Base-by-base conservation (phyloP, 176 grass and related monocot genomes). In the Oryza meridionalis region DNA sequence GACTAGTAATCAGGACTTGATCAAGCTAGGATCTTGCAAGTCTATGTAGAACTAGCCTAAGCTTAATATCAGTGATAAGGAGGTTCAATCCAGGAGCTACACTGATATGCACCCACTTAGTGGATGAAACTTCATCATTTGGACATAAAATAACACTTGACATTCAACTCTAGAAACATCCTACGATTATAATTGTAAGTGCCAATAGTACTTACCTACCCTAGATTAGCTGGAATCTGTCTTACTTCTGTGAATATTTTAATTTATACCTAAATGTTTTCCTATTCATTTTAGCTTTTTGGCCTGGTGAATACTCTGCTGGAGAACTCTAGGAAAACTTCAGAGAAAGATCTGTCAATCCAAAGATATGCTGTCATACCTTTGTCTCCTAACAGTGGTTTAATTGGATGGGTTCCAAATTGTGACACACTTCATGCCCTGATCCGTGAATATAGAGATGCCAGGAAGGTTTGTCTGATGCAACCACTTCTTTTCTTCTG, bases 361-460 rank as follows among this genome's bases (percentile, higher is more conserved):
- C 89, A 98, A 90, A 90, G 96, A 86, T 98, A 98, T 87, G 93
- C 93, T 72, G 96, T 98, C 49, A 95, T 98, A 88, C 96, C 96
- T 24, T 83, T 98, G 59, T 98, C 93, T 29, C 96, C 96, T 53
- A 98, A 98, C 84, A 98, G 96, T 70, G 96, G 96, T 42, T 95
- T 98, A 86, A 95, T 98, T 73, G 96, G 89, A 84, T 98, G 96
- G 96, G 96, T 98, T 75, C 89, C 96, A 75, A 89, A 98, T 25
- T 98, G 96, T 47, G 96, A 98, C 70, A 98, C 96, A 13, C 85
- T 98, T 53, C 96, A 98, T 87, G 85, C 89, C 64, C 87, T 98
- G 73, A 98, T 98, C 75, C 88, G 93, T 74, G 96, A 98, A 88
- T 98, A 98, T 70, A 91, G 93, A 89, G 96, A 98, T 88, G 91